These are phyloP conservation scores for Posidonia oceanica DNA, from an alignment of 116 monocot species.

Conservation along the genomic window DNA sequence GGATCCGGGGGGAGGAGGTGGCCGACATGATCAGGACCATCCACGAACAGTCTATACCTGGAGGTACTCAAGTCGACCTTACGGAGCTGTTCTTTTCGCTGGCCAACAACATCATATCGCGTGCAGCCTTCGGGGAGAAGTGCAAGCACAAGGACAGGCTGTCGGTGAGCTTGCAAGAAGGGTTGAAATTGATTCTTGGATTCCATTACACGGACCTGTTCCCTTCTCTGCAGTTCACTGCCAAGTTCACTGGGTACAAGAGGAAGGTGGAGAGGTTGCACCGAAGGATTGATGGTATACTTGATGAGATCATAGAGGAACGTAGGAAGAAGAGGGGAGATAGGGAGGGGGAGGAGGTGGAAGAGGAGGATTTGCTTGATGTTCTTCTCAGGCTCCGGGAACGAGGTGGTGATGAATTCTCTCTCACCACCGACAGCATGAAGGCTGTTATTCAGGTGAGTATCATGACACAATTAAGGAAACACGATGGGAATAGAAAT, in stretches of 20 bases:
- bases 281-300: slow-evolving; percentile 15
- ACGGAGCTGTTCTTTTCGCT: background rate
- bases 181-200: background rate
- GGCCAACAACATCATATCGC: background rate
- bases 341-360: background rate
- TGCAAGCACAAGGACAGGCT: background rate
- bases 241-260: slow-evolving; percentile 2
- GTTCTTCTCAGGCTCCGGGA: slow-evolving; percentile 11
- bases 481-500: too few species aligned
- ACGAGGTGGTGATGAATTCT: background rate
- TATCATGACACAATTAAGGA: background rate
- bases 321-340: too few species aligned
- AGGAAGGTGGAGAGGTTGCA: background rate
- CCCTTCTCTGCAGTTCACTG: slow-evolving; percentile 7
- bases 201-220: slow-evolving; percentile 18
- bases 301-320: slow-evolving; percentile 10
- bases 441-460: slow-evolving; percentile 13
- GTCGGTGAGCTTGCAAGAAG: background rate
- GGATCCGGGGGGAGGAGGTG: background rate
- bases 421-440: background rate
- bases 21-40: background rate
- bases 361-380: slow-evolving; percentile 20
- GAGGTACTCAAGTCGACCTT: slow-evolving; percentile 3
- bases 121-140: slow-evolving; percentile 13
- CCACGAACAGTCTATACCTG: background rate